Percentiles rank a stretch among this genome's conserved stretches.
Conservation (phyloP, 352 stramenopile genomes). For the Globisporangium spiculum region DNA sequence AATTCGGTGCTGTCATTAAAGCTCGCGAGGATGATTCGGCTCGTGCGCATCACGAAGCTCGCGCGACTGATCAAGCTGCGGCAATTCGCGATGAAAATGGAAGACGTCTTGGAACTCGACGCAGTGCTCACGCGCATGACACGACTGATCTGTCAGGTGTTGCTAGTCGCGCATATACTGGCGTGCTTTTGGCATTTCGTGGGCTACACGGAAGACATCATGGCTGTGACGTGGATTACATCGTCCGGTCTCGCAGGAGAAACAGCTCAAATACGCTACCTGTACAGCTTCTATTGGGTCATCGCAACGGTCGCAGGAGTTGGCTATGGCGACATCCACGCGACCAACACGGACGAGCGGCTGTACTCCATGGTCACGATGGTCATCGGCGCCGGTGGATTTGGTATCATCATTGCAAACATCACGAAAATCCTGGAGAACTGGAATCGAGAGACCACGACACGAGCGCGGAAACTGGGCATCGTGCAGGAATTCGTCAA, state of each 20-base stretch:
- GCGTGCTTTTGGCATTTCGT: slow-evolving; percentile 81
- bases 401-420: slow-evolving; percentile 80
- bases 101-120: slow-evolving; percentile 66
- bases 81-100: slow-evolving; percentile 68
- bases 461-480: slow-evolving; percentile 50
- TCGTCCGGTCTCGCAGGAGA: slow-evolving; percentile 23
- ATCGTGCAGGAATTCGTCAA: slow-evolving; percentile 65
- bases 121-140: slow-evolving; percentile 61
- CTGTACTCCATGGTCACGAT: slow-evolving; percentile 70
- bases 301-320: slow-evolving; percentile 74
- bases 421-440: slow-evolving; percentile 84
- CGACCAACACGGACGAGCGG: slow-evolving; percentile 65
- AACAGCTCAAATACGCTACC: slow-evolving; percentile 43
- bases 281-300: slow-evolving; percentile 88
- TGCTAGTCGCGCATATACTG: slow-evolving; percentile 72
- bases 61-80: slow-evolving; percentile 65
- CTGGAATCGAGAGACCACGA: slow-evolving; percentile 64
- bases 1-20: slow-evolving; percentile 65
- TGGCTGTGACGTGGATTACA: slow-evolving; percentile 47
- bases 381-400: slow-evolving; percentile 71
- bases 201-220: slow-evolving; percentile 34
- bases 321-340: slow-evolving; percentile 80
- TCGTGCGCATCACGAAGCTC: slow-evolving; percentile 71
- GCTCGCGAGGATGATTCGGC: slow-evolving; percentile 54
- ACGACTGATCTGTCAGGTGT: slow-evolving; percentile 56